Base-by-base conservation (phyloP, 2,329 filamentous ascomycete species). In the Pseudogymnoascus sp. region DNA sequence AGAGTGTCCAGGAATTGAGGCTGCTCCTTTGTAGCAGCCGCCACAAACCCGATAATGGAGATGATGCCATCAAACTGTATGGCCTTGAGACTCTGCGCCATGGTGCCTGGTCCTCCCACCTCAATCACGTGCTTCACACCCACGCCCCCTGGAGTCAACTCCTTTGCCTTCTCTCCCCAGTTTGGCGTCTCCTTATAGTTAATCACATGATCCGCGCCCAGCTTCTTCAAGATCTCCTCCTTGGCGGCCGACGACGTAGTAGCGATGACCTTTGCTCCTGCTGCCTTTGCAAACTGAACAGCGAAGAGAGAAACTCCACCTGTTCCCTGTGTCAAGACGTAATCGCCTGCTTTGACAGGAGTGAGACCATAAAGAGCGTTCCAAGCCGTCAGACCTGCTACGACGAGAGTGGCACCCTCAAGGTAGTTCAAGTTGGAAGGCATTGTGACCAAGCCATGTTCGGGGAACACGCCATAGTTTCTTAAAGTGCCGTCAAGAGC, bases 371-470 rank as follows among this genome's bases (percentile, higher is more conserved):
- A 84, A 3, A 84, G 70, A 5, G 79, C 79, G 65, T 84, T 84
- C 82, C 81, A 84, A 1, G 80, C 79, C 0, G 81, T 83, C 9
- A 84, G 62, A 1, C 75, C 81, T 0, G 82, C 81, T 63, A 80
- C 83, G 2, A 76, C 69, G 0, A 84, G 71, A 0, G 79, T 83
- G 26, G 77, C 74, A 1, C 75, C 78, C 63, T 84, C 80, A 1
- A 74, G 63, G 41, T 74, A 77, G 60, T 66, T 76, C 4, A 84
- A 69, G 13, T 76, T 77, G 3, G 70, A 66, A 0, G 87, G 87
- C 68, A 82, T 79, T 39, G 73, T 70, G 7, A 90, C 84, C 2
- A 90, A 78, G 0, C 84, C 85, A 50, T 88, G 72, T 69, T 77
- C 78, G 4, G 76, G 74, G 66, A 81, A 81, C 21, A 76, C 72